phyloP scores from a whole-genome alignment of 2,329 filamentous ascomycete genomes.

The Cladosporium austrohemisphaericum region DNA sequence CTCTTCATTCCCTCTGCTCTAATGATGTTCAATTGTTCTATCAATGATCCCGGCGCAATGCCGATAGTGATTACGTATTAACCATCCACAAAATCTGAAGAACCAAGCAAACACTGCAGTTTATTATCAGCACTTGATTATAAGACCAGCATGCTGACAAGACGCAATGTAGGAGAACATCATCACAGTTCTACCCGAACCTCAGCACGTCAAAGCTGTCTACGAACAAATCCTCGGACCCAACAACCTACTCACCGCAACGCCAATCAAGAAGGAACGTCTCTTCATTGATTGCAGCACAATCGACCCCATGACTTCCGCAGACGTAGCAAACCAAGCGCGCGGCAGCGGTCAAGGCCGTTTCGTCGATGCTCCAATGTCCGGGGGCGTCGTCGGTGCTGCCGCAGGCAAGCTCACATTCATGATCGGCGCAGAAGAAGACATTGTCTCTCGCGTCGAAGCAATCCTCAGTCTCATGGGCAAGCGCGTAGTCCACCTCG shows the following conservation, averaged over 20 bases:
- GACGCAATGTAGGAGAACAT: slow-evolving; percentile 65
- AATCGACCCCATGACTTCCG: slow-evolving; percentile 85
- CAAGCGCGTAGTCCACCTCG: slow-evolving; percentile 78
- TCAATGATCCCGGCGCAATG: slow-evolving; percentile 13
- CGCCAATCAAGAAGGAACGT: slow-evolving; percentile 53
- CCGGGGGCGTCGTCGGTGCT: slow-evolving; percentile 89
- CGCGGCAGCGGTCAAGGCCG: slow-evolving; percentile 63
- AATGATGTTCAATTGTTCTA: slow-evolving; percentile 17
- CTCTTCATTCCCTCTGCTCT: slow-evolving; percentile 4
- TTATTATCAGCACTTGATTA: not conserved
- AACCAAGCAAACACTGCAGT: not conserved
- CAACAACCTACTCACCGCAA: slow-evolving; percentile 48
- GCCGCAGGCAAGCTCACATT: slow-evolving; percentile 85
- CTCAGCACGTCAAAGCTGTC: slow-evolving; percentile 78
- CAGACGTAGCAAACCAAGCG: slow-evolving; percentile 69
- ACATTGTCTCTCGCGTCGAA: slow-evolving; percentile 61
- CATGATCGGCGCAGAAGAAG: slow-evolving; percentile 74
- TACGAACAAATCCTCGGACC: slow-evolving; percentile 71
- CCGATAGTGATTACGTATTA: slow-evolving; percentile 13
- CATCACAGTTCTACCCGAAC: slow-evolving; percentile 85
- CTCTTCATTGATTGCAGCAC: slow-evolving; percentile 96
- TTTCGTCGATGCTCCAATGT: slow-evolving; percentile 96
- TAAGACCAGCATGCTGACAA: slow-evolving; percentile 27
- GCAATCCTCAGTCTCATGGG: slow-evolving; percentile 78
- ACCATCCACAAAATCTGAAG: slow-evolving; percentile 16